Evolutionary conservation across 805 yeast species (phyloP).

Genomic region (Wickerhamomyces rabaulensis): DNA sequence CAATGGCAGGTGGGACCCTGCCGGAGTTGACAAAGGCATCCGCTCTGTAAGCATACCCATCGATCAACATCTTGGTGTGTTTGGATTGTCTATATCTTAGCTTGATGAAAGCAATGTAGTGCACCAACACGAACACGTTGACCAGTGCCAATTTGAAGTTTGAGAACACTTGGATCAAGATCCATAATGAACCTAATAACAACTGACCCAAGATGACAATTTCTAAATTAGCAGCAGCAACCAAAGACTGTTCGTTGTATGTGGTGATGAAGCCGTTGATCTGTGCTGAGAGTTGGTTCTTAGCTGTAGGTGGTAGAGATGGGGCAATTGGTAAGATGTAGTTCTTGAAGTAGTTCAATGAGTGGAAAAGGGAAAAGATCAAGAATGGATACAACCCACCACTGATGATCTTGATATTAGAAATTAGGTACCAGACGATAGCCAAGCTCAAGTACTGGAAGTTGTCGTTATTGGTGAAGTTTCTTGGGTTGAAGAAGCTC

Average conservation of each 20-base stretch:
- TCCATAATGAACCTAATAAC: slow-evolving; percentile 37
- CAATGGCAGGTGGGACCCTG: slow-evolving; percentile 29
- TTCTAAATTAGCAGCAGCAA: slow-evolving; percentile 43
- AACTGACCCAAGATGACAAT: slow-evolving; percentile 35
- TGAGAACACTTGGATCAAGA: slow-evolving; percentile 30
- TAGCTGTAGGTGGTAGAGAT: slow-evolving; percentile 15
- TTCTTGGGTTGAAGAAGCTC: slow-evolving; percentile 25
- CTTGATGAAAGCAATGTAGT: slow-evolving; percentile 52
- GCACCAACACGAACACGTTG: slow-evolving; percentile 34
- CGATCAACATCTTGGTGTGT: slow-evolving; percentile 45
- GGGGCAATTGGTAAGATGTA: slow-evolving; percentile 50
- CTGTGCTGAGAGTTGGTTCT: slow-evolving; percentile 23
- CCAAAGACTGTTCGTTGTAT: slow-evolving; percentile 39
- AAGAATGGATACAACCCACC: slow-evolving; percentile 56
- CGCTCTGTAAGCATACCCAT: slow-evolving; percentile 39
- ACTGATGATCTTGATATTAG: slow-evolving; percentile 34
- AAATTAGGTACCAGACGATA: slow-evolving; percentile 37
- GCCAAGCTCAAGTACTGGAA: slow-evolving; percentile 52
- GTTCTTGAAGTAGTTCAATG: slow-evolving; percentile 51
- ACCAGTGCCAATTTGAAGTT: slow-evolving; percentile 24
- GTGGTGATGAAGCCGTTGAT: slow-evolving; percentile 30
- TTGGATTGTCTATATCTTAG: slow-evolving; percentile 53
- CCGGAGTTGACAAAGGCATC: slow-evolving; percentile 32
- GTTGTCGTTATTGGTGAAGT: slow-evolving; percentile 47
- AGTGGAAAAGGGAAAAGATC: slow-evolving; percentile 61